Conservation (phyloP, 768 basidiomycete species). For the Strobilomyces echinocephalus region DNA sequence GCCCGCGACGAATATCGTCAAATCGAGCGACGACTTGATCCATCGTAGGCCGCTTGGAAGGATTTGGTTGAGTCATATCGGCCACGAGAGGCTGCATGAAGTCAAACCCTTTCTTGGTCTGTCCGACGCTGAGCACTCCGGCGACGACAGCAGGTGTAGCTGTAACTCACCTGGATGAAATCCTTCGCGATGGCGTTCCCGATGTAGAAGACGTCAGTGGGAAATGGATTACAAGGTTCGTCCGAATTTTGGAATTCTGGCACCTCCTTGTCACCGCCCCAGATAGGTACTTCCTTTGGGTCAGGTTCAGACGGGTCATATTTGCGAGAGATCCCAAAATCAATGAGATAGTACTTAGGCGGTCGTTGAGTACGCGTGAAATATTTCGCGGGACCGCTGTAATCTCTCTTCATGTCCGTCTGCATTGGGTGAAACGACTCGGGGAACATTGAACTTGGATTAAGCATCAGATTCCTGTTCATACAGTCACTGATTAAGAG, state of each 20-base stretch:
- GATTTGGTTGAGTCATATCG: neutral
- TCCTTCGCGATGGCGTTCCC: conserved; percentile 31
- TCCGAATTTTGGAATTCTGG: conserved; percentile 34
- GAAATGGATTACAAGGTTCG: conserved; percentile 35
- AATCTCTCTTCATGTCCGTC: conserved; percentile 14
- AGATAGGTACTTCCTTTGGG: conserved; percentile 28
- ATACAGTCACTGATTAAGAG: conserved; percentile 22
- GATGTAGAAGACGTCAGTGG: conserved; percentile 41
- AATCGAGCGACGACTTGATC: neutral
- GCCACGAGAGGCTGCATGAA: neutral
- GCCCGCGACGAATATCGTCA: neutral
- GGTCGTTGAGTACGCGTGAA: conserved; percentile 29
- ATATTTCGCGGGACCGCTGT: conserved; percentile 16
- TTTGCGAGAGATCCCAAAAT: conserved; percentile 34
- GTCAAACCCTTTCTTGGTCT: neutral
- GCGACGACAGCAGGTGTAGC: too few species aligned
- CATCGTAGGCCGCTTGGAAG: neutral
- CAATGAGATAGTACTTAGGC: conserved; percentile 15
- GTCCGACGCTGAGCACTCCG: too few species aligned
- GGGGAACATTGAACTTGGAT: conserved; percentile 22
- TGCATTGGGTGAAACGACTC: conserved; percentile 25
- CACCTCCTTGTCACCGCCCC: conserved; percentile 40
- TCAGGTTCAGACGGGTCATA: conserved; percentile 26
- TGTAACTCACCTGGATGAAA: conserved; percentile 27
- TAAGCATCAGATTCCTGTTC: conserved; percentile 32